A percentile compares a stretch with the other conserved stretches of the same genome.
phyloP scores from a whole-genome alignment of 257 asterid species.

The Penstemon barbatus region DNA sequence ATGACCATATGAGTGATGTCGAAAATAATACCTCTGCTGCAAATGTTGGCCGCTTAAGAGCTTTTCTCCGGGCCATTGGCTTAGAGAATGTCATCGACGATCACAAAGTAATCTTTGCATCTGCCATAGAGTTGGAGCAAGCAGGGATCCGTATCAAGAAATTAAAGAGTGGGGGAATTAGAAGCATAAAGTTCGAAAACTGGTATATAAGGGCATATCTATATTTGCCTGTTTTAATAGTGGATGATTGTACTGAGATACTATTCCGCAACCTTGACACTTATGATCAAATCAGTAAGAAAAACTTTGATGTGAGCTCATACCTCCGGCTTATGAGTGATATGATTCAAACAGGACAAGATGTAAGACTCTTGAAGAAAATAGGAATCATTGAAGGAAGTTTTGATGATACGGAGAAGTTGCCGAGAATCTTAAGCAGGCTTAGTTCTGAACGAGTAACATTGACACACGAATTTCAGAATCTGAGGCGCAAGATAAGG shows the following conservation, averaged over 20 bases:
- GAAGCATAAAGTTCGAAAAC: conserved; percentile 5
- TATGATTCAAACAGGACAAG: conserved; percentile 13
- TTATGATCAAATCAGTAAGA: conserved; percentile 11
- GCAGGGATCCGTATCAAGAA: conserved; percentile 18
- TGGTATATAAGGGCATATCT: conserved; percentile 15
- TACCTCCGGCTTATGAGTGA: conserved; percentile 23
- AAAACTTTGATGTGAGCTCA: neutral
- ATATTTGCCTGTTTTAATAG: conserved; percentile 21
- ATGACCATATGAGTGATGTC: no score
- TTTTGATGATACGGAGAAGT: neutral
- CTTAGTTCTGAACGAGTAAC: neutral
- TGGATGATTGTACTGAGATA: conserved; percentile 9
- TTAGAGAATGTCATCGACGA: neutral
- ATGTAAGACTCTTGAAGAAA: neutral
- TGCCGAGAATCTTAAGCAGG: conserved; percentile 13
- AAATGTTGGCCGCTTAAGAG: neutral
- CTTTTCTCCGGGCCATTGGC: neutral
- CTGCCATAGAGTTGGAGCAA: conserved; percentile 12
- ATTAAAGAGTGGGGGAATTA: conserved; percentile 12
- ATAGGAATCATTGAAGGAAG: conserved; percentile 13
- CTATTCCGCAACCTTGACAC: neutral
- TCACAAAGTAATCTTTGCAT: neutral
- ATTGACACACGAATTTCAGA: conserved; percentile 8
- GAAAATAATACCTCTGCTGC: neutral
- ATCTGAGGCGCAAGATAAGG: conserved; percentile 16